Conservation (phyloP, 2,329 filamentous ascomycete genomes). For the Trichoderma lentiforme region DNA sequence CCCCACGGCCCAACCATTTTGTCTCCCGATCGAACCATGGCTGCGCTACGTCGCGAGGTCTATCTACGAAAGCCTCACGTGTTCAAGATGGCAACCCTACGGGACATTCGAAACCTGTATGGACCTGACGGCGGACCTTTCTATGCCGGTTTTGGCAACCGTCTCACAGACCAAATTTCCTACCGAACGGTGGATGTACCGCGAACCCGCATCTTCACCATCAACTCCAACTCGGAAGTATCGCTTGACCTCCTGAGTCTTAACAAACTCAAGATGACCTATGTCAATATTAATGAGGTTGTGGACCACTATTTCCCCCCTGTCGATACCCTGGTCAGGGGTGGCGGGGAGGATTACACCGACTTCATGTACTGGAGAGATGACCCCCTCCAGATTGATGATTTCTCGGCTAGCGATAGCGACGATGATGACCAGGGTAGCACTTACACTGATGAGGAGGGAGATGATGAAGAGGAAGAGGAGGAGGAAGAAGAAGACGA, state of each 20-base stretch:
- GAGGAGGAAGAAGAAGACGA: slow-evolving; percentile 31
- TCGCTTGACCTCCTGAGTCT: slow-evolving; percentile 84
- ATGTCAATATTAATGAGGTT: slow-evolving; percentile 94
- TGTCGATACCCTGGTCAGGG: slow-evolving; percentile 78
- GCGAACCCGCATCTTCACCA: slow-evolving; percentile 91
- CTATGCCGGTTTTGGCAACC: slow-evolving; percentile 95
- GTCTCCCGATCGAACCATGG: slow-evolving; percentile 91
- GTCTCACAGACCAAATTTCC: slow-evolving; percentile 90
- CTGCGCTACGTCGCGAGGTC: slow-evolving; percentile 84
- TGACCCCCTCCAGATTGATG: slow-evolving; percentile 74
- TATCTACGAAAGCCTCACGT: slow-evolving; percentile 96
- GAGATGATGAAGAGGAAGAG: slow-evolving; percentile 29
- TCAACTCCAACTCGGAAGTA: slow-evolving; percentile 96
- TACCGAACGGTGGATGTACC: slow-evolving; percentile 97
- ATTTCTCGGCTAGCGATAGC: slow-evolving; percentile 75
- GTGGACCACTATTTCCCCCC: slow-evolving; percentile 98
- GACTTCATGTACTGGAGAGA: slow-evolving; percentile 98
- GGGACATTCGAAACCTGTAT: slow-evolving; percentile 90
- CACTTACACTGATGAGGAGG: slow-evolving; percentile 44
- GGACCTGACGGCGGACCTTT: slow-evolving; percentile 75
- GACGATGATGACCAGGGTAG: slow-evolving; percentile 47
- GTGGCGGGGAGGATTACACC: slow-evolving; percentile 90
- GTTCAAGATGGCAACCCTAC: slow-evolving; percentile 98
- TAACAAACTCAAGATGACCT: slow-evolving; percentile 94
- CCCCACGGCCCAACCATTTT: slow-evolving; percentile 92